Conservation (phyloP, 192 early-diverging fungal genomes). For the Podila minutissima region DNA sequence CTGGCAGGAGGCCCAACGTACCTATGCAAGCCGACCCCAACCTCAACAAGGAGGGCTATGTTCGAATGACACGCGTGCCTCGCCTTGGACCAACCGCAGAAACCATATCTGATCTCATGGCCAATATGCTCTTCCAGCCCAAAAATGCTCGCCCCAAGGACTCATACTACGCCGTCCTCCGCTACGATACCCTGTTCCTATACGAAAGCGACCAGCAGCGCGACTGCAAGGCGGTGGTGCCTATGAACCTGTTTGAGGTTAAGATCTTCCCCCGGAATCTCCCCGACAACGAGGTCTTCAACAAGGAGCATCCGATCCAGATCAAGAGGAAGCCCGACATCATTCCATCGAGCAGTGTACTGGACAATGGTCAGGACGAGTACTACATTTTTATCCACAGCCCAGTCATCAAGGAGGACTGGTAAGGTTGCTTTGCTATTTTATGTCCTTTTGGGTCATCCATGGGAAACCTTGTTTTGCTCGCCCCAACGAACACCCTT, state of each 20-base stretch:
- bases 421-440: conserved; percentile 64
- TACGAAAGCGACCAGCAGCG: conserved; percentile 80
- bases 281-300: conserved; percentile 72
- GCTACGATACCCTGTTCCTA: conserved; percentile 79
- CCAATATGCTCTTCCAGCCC: conserved; percentile 49
- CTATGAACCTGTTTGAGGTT: conserved; percentile 74
- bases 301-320: conserved; percentile 64
- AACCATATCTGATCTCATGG: conserved; percentile 47
- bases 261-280: conserved; percentile 57
- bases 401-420: conserved; percentile 89
- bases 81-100: conserved; percentile 37
- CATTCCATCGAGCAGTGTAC: conserved; percentile 10
- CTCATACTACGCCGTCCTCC: conserved; percentile 75
- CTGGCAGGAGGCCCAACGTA: conserved; percentile 24
- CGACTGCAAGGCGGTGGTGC: conserved; percentile 77
- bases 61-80: conserved; percentile 47
- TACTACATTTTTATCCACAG: conserved; percentile 71
- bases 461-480: not conserved
- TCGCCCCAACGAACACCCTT: not conserved
- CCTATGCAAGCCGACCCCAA: conserved; percentile 43
- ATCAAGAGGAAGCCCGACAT: conserved; percentile 40
- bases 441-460: not conserved
- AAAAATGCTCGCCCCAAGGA: conserved; percentile 57
- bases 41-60: conserved; percentile 47
- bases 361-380: conserved; percentile 44